phyloP scores from a whole-genome alignment of 2,329 filamentous ascomycete genomes.

The Colletotrichum sp. region DNA sequence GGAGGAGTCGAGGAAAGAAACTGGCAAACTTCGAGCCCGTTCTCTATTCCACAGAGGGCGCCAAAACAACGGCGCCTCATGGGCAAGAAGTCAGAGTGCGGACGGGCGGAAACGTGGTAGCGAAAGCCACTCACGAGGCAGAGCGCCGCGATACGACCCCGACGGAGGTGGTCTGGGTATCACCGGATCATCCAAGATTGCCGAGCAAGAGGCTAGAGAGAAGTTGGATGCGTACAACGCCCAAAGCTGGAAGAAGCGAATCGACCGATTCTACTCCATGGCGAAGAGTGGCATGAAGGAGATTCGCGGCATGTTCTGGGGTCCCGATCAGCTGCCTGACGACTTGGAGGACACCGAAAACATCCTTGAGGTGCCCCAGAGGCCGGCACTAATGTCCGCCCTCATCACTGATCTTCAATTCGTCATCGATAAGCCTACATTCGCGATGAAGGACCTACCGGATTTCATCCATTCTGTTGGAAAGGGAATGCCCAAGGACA shows the following conservation, averaged over 20 bases:
- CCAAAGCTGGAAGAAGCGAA: constrained; percentile 89
- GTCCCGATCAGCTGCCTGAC: constrained; percentile 78
- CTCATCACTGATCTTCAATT: constrained; percentile 86
- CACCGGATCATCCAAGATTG: constrained; percentile 72
- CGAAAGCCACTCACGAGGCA: constrained; percentile 39
- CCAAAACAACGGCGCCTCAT: constrained; percentile 38
- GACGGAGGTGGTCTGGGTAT: constrained; percentile 73
- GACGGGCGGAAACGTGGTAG: constrained; percentile 46
- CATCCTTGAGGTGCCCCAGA: constrained; percentile 82
- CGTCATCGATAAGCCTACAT: constrained; percentile 89
- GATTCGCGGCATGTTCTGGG: constrained; percentile 80
- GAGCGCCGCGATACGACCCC: constrained; percentile 74
- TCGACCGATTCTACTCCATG: constrained; percentile 74
- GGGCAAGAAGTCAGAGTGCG: constrained; percentile 59
- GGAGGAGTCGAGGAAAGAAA: constrained; percentile 63
- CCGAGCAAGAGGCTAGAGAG: constrained; percentile 76
- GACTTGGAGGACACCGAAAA: constrained; percentile 83
- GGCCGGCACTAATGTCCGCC: constrained; percentile 82
- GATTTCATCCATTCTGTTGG: constrained; percentile 86
- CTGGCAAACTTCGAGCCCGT: constrained; percentile 57
- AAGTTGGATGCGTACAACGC: constrained; percentile 82
- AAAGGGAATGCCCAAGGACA: constrained; percentile 95
- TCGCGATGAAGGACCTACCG: constrained; percentile 80
- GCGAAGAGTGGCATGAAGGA: constrained; percentile 79
- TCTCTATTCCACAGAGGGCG: constrained; percentile 46